Conservation (phyloP, 2,329 filamentous ascomycete species). For the Anthostomella pinea region DNA sequence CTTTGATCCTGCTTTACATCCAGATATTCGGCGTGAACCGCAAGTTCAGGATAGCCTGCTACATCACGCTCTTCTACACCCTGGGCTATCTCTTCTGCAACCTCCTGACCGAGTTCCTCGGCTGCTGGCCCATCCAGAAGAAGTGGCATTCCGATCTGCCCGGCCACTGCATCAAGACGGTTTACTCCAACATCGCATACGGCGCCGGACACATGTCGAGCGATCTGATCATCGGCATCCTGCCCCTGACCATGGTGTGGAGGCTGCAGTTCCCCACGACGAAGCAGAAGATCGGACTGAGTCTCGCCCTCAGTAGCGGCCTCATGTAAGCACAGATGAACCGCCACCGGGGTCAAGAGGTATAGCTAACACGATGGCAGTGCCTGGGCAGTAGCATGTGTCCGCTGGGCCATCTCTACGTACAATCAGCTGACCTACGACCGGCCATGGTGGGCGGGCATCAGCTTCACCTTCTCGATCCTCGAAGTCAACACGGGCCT, state of each 20-base stretch:
- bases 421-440: constrained; percentile 29
- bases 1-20: constrained; percentile 28
- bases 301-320: constrained; percentile 26
- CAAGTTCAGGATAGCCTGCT: constrained; percentile 28
- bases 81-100: constrained; percentile 60
- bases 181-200: constrained; percentile 28
- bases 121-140: constrained; percentile 28
- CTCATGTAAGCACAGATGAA: constrained; percentile 22
- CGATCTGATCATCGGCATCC: constrained; percentile 29
- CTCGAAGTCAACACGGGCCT: constrained; percentile 30
- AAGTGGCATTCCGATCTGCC: constrained; percentile 24
- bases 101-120: constrained; percentile 41
- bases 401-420: constrained; percentile 29
- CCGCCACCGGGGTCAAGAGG: neutral
- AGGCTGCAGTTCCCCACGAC: constrained; percentile 24
- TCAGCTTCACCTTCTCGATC: constrained; percentile 30
- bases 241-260: constrained; percentile 29
- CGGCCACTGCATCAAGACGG: constrained; percentile 26
- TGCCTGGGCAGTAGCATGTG: constrained; percentile 28
- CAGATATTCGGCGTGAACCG: constrained; percentile 28
- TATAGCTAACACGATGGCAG: constrained; percentile 17
- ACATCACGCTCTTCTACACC: constrained; percentile 32
- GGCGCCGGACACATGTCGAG: constrained; percentile 30
- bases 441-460: constrained; percentile 30
- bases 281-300: constrained; percentile 29